Conservation (phyloP, 2,329 filamentous ascomycete genomes). For the Aureobasidium mangrovei region DNA sequence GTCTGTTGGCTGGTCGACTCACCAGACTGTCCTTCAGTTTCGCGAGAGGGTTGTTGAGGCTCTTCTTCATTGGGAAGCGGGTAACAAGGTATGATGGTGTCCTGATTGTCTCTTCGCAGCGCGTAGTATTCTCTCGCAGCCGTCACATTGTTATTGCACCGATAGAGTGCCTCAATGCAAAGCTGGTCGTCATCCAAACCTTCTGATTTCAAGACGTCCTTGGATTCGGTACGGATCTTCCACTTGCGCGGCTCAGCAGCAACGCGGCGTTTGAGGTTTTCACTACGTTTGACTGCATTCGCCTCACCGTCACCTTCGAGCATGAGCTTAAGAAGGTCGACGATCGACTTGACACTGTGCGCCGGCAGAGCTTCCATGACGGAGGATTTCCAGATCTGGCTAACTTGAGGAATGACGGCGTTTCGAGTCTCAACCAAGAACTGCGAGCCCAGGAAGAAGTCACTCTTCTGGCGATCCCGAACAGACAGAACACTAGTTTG, state of each 20-base stretch:
- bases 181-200: slow-evolving; percentile 50
- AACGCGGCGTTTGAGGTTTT: slow-evolving; percentile 45
- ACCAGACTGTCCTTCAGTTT: neutral
- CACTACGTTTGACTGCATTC: slow-evolving; percentile 52
- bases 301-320: slow-evolving; percentile 69
- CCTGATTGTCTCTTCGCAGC: slow-evolving; percentile 25
- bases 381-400: slow-evolving; percentile 74
- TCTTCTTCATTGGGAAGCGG: slow-evolving; percentile 22
- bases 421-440: slow-evolving; percentile 80
- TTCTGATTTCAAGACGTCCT: slow-evolving; percentile 38
- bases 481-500: slow-evolving; percentile 49
- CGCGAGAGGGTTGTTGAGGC: slow-evolving; percentile 3
- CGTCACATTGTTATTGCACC: slow-evolving; percentile 59
- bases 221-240: slow-evolving; percentile 37
- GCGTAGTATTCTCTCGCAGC: slow-evolving; percentile 67
- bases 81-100: slow-evolving; percentile 22
- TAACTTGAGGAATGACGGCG: slow-evolving; percentile 66
- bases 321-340: slow-evolving; percentile 75
- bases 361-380: slow-evolving; percentile 74
- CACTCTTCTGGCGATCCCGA: slow-evolving; percentile 46
- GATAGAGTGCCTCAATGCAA: slow-evolving; percentile 70
- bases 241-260: slow-evolving; percentile 44
- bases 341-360: slow-evolving; percentile 65
- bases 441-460: slow-evolving; percentile 60
- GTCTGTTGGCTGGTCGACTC: neutral